Percentiles rank a stretch among this genome's conserved stretches.
Conservation (phyloP, 345 rosid genomes). For the Pugionium cornutum region DNA sequence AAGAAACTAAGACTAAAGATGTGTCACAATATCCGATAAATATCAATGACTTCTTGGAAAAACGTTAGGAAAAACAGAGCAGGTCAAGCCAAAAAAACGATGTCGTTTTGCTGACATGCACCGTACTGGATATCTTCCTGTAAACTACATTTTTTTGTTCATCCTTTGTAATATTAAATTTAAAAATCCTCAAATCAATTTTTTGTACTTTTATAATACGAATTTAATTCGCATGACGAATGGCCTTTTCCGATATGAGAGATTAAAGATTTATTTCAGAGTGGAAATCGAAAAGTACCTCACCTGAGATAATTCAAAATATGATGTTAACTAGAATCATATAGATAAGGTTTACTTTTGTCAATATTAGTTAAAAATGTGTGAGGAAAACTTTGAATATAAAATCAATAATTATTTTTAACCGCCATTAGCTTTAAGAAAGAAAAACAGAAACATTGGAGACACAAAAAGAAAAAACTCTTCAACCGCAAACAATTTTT, state of each 20-base stretch:
- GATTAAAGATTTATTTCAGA: too few relatives aligned
- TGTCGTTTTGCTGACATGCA: slow-evolving; percentile 19
- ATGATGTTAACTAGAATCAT: too few relatives aligned
- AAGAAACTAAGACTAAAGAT: neutral
- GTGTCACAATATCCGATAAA: neutral
- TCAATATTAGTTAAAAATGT: too few relatives aligned
- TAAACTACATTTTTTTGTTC: too few relatives aligned
- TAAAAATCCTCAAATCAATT: neutral
- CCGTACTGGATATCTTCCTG: neutral
- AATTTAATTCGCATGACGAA: slow-evolving; percentile 13
- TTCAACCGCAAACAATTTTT: slow-evolving; percentile 42
- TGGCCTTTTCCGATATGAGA: neutral
- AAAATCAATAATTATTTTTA: too few relatives aligned
- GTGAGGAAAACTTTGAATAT: too few relatives aligned
- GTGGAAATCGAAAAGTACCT: too few relatives aligned
- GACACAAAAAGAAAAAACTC: slow-evolving; percentile 26
- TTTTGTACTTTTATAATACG: neutral
- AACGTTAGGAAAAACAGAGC: neutral
- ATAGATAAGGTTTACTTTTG: too few relatives aligned
- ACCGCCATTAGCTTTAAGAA: too few relatives aligned
- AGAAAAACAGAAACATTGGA: slow-evolving; percentile 2
- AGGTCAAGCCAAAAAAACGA: neutral
- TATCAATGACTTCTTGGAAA: neutral
- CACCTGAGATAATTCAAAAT: too few relatives aligned
- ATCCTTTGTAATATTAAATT: neutral